Base-by-base conservation (phyloP, 2,329 filamentous ascomycete genomes). In the Colletotrichum eleusines region DNA sequence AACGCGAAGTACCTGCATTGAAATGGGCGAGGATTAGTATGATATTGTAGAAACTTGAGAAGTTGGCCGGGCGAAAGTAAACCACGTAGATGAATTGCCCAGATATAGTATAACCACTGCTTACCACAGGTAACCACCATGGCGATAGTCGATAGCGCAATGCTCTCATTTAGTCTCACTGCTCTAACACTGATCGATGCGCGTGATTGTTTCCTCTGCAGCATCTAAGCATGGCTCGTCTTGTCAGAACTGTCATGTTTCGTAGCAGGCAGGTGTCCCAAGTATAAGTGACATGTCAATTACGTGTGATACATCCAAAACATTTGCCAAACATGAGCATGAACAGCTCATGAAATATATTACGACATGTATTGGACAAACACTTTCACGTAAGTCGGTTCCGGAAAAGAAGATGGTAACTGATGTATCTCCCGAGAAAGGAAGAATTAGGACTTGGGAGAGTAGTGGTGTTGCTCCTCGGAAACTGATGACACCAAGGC, bases 1-100 rank as follows among this genome's bases (percentile, higher is more conserved):
- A 60, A 60, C 28, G 20, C 40, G 23, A 60, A 46, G 18, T 60
- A 60, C 31, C 31, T 33, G 7, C 11, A 14, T 60, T 9, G 57
- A 44, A 2, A 2, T 60, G 4, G 3, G 6, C 8, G 42, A 44
- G 42, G 18, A 31, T 5, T 26, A 59, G 40, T 18, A 46, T 23
- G 28, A 23, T 1, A 23, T 55, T 16, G 11, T 2, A 11, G 53
- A 23, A 14, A 20, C 11, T 23, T 38, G 53, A 55, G 18, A 5
- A n/a, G 5, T 1, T 20, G 11, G 20, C 5, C 5, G 2, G 14
- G 20, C 20, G 1, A 16, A 23, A 16, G 20, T 11, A 23, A 12
- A 8, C n/a, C 5, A 23, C 14, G 5, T 35, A 55, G 31, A 5
- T 2, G 6, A 11, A 9, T 2, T 28, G 48, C 48, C 23, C 4